Conservation (phyloP, 1,139 yeast genomes). For the Diutina siamensis region DNA sequence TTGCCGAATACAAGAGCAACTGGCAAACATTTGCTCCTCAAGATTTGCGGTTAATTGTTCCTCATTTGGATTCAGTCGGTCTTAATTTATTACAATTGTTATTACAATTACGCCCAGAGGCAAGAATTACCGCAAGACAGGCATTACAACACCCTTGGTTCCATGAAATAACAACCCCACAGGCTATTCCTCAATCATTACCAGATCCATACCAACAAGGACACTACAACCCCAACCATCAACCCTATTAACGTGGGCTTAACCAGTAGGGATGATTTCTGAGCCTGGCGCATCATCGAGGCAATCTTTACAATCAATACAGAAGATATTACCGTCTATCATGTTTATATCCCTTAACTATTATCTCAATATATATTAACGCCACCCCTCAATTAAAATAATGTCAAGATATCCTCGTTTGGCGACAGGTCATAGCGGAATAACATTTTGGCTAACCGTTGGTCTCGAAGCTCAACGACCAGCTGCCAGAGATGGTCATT, state of each 20-base stretch:
- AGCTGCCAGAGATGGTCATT: constrained; percentile 13
- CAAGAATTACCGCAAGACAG: constrained; percentile 81
- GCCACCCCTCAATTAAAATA: not conserved
- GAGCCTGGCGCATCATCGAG: not conserved
- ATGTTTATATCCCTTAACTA: too few species aligned
- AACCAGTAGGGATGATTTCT: not conserved
- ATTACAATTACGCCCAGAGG: constrained; percentile 87
- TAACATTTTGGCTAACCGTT: constrained; percentile 13
- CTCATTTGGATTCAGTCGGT: constrained; percentile 70
- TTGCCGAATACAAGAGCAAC: constrained; percentile 76
- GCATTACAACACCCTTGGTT: constrained; percentile 96
- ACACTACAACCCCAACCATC: not conserved
- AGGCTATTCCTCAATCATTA: not conserved
- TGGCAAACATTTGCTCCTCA: constrained; percentile 76
- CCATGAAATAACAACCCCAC: constrained; percentile 42
- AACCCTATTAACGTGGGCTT: not conserved
- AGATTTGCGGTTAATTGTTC: constrained; percentile 67
- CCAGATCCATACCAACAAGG: constrained; percentile 2
- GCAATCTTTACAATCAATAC: too few species aligned
- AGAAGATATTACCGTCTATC: too few species aligned
- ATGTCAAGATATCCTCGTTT: constrained; percentile 9
- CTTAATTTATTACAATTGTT: constrained; percentile 66
- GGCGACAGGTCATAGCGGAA: constrained; percentile 14
- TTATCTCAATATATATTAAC: too few species aligned
- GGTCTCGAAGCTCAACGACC: constrained; percentile 13